A percentile compares a stretch with the other conserved stretches of the same genome.
Evolutionary conservation across 257 asterid genomes (phyloP).

Genomic region (Solanum megistacrolobum): DNA sequence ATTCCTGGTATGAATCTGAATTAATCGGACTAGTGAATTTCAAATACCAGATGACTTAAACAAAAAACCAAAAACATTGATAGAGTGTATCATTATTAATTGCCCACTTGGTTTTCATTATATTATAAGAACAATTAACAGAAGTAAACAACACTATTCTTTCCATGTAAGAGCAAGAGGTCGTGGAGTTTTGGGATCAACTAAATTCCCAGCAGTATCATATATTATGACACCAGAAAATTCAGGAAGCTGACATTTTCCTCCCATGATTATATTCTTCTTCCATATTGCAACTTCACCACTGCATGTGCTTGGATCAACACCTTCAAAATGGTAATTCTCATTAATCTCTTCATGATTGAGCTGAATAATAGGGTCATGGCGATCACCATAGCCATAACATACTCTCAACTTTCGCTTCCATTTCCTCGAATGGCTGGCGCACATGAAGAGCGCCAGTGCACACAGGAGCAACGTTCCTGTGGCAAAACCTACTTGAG

Average conservation of each 20-base stretch:
- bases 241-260: constrained; percentile 76
- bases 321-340: constrained; percentile 29
- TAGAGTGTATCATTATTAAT: neutral
- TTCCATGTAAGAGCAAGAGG: constrained; percentile 42
- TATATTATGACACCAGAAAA: constrained; percentile 74
- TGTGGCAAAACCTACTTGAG: constrained; percentile 26
- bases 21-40: neutral
- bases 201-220: constrained; percentile 44
- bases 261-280: constrained; percentile 78
- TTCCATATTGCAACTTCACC: constrained; percentile 59
- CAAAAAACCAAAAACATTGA: neutral
- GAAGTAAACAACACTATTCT: neutral
- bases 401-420: constrained; percentile 41
- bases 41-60: neutral
- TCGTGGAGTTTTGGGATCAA: constrained; percentile 22
- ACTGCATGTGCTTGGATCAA: constrained; percentile 31
- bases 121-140: neutral
- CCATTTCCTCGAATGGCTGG: constrained; percentile 40
- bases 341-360: constrained; percentile 26
- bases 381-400: constrained; percentile 23
- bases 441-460: constrained; percentile 48
- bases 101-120: neutral
- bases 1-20: neutral
- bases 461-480: constrained; percentile 46
- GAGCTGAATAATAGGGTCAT: constrained; percentile 69